phyloP scores from a whole-genome alignment of 768 basidiomycete genomes.

The Cubamyces sp. region DNA sequence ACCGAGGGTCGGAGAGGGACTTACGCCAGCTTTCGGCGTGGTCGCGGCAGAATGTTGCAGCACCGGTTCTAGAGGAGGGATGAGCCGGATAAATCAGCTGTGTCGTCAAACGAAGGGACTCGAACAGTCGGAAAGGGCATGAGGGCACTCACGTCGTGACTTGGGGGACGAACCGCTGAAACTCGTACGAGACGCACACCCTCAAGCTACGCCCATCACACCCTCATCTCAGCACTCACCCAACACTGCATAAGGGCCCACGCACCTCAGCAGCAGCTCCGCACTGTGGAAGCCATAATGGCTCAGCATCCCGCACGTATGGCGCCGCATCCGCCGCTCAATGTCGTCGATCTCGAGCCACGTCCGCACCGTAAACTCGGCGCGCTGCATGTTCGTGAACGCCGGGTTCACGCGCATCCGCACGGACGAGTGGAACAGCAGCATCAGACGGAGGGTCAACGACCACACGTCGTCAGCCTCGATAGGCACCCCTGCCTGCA shows the following conservation, averaged over 20 bases:
- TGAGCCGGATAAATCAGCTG: no score
- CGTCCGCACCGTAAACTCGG: constrained; percentile 17
- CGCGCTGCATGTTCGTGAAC: constrained; percentile 15
- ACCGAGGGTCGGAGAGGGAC: neutral
- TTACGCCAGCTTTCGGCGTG: constrained; percentile 21
- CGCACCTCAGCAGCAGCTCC: constrained; percentile 21
- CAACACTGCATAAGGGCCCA: no score
- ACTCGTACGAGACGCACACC: constrained; percentile 20
- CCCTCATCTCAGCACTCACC: neutral
- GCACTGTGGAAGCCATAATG: constrained; percentile 18
- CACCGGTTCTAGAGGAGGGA: constrained; percentile 5
- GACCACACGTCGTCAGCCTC: constrained; percentile 29
- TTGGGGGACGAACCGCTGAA: constrained; percentile 22
- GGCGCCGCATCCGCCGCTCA: constrained; percentile 15
- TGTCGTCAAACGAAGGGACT: neutral
- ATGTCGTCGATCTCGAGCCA: constrained; percentile 25
- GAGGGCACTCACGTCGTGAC: constrained; percentile 16
- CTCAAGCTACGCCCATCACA: constrained; percentile 2
- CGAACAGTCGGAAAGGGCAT: neutral
- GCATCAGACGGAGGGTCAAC: constrained; percentile 18
- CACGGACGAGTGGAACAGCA: constrained; percentile 17
- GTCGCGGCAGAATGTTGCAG: constrained; percentile 18
- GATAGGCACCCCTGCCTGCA: constrained; percentile 12
- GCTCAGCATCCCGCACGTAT: constrained; percentile 17
- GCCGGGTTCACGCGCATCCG: constrained; percentile 9